A percentile compares a stretch with the other conserved stretches of the same genome.
Evolutionary conservation across 1,284 basidiomycete species (phyloP).

Genomic region (Ceratobasidium sp.): DNA sequence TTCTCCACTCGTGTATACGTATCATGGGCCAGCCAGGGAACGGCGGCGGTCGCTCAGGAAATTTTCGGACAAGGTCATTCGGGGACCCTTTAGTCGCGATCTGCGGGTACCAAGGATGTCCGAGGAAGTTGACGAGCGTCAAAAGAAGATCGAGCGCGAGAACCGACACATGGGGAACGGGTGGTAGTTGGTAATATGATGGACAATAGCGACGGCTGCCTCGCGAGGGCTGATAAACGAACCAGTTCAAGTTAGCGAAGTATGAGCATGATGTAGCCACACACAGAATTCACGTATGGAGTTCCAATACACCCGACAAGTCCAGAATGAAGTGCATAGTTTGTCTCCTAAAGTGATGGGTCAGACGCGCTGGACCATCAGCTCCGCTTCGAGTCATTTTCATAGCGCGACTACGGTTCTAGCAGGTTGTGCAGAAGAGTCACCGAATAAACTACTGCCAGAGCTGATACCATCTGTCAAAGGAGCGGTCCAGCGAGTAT

Average conservation of each 20-base stretch:
- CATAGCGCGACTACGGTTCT: conserved; percentile 42
- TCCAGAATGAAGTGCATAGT: conserved; percentile 93
- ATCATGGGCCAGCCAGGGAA: conserved; percentile 96
- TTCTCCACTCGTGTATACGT: conserved; percentile 96
- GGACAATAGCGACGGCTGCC: conserved; percentile 85
- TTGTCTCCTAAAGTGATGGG: conserved; percentile 86
- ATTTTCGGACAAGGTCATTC: conserved; percentile 97
- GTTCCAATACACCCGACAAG: conserved; percentile 92
- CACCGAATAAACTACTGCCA: no score
- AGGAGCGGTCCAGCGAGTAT: no score
- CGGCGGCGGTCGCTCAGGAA: conserved; percentile 96
- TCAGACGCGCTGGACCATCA: conserved; percentile 88
- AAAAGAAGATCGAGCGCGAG: conserved; percentile 88
- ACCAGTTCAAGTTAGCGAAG: conserved; percentile 32
- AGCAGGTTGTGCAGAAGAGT: no score
- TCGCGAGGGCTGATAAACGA: conserved; percentile 77
- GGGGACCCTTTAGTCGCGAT: conserved; percentile 99
- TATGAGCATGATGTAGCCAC: not conserved
- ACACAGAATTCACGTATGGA: conserved; percentile 85
- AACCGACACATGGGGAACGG: conserved; percentile 89
- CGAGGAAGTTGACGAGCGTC: conserved; percentile 94
- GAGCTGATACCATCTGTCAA: no score
- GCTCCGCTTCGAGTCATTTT: conserved; percentile 60
- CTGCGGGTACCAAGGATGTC: conserved; percentile 97
- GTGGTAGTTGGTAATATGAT: conserved; percentile 88